phyloP scores from a whole-genome alignment of 208 protist species.

The Leishmania lainsoni region DNA sequence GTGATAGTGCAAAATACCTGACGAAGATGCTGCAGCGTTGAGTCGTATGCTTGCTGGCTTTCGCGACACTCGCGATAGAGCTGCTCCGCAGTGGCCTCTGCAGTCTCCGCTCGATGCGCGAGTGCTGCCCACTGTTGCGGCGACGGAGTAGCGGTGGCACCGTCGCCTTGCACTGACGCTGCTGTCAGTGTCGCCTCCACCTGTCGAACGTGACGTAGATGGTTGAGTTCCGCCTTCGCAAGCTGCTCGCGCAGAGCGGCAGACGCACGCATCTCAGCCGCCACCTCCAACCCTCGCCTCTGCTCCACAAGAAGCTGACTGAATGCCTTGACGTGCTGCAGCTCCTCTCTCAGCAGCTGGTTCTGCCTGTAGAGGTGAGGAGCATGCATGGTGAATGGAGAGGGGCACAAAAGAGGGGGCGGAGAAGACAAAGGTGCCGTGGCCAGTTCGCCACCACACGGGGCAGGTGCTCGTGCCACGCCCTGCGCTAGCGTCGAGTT shows the following conservation, averaged over 20 bases:
- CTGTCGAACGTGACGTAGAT: conserved; percentile 24
- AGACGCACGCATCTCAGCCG: conserved; percentile 25
- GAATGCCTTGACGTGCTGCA: conserved; percentile 42
- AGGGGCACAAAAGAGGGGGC: background rate
- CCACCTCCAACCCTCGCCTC: conserved; percentile 26
- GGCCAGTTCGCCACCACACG: background rate
- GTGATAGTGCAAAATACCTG: conserved; percentile 16
- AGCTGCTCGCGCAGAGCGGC: conserved; percentile 22
- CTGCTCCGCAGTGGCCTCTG: conserved; percentile 14
- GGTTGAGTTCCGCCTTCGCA: conserved; percentile 12
- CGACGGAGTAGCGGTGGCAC: background rate
- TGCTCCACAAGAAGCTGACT: conserved; percentile 47
- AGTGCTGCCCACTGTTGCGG: conserved; percentile 5
- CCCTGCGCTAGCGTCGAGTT: background rate
- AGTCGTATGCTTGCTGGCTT: conserved; percentile 9
- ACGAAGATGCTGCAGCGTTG: conserved; percentile 17
- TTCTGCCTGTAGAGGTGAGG: conserved; percentile 10
- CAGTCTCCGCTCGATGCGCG: conserved; percentile 17
- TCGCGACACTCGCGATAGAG: conserved; percentile 11
- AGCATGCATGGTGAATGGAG: background rate
- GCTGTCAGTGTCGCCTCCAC: conserved; percentile 14
- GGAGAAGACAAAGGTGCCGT: background rate
- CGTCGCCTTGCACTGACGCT: background rate
- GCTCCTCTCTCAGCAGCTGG: conserved; percentile 39
- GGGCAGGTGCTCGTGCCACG: background rate